These are phyloP conservation scores for Gastrodia elata DNA, from an alignment of 106 monocot genomes.

Conservation along the genomic window DNA sequence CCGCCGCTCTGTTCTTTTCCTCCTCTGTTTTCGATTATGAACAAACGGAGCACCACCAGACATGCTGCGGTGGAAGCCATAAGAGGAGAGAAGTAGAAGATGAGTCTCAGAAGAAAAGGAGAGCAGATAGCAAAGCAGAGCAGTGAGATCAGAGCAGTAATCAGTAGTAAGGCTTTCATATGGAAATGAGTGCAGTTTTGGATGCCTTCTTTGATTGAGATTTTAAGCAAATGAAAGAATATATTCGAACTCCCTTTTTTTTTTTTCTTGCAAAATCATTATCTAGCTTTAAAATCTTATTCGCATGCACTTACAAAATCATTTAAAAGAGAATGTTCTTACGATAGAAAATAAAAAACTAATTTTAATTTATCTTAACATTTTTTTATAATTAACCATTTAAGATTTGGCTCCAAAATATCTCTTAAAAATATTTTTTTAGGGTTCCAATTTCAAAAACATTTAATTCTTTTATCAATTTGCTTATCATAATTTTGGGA, in stretches of 20 bases:
- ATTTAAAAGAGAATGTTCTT: not conserved
- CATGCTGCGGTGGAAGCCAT: constrained; percentile 17
- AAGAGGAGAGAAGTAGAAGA: constrained; percentile 30
- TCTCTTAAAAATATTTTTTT: too few species aligned
- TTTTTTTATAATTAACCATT: too few species aligned
- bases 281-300: too few species aligned
- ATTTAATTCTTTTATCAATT: too few species aligned
- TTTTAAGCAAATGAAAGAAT: constrained; percentile 10
- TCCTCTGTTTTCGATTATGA: constrained; percentile 17
- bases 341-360: not conserved
- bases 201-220: not conserved
- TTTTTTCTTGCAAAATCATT: too few species aligned
- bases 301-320: constrained; percentile 3
- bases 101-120: constrained; percentile 4
- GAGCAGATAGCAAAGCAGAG: constrained; percentile 6
- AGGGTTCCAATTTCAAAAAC: too few species aligned
- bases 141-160: constrained; percentile 6
- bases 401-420: too few species aligned
- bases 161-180: constrained; percentile 7
- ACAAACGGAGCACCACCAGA: constrained; percentile 13
- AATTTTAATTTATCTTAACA: not conserved
- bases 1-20: too few species aligned
- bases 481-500: too few species aligned
- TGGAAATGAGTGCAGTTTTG: constrained; percentile 1
- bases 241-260: too few species aligned